Base-by-base conservation (phyloP, 1,139 yeast genomes). In the Schwanniomyces etchellsii region DNA sequence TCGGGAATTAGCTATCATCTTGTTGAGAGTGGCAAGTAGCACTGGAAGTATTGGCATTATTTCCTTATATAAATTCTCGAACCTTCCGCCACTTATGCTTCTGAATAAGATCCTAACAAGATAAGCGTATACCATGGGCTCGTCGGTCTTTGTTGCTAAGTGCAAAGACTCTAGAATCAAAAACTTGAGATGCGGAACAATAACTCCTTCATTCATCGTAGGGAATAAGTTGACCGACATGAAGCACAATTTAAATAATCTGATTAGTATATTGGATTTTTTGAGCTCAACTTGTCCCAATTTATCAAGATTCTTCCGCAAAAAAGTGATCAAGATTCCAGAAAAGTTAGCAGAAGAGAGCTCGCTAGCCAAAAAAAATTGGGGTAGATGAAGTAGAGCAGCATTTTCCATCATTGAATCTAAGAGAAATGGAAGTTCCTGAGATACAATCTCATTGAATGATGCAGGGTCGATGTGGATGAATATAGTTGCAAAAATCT, bases 211-310 rank as follows among this genome's bases (percentile, higher is more conserved):
- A 50, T 91, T 93, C 4, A 82, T 75, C 4, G 81, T 66, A 0
- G 98, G 97, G 52, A 86, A 91, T 34, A 91, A 62, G 45, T 85
- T 91, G 3, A 93, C 96, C 3, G 96, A 89, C 95, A 91, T 86
- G 52, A 91, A 89, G 44, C 95, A 86, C 28, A 91, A 64, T 55
- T 89, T 91, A 72, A 88, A 91, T 27, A 93, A 62, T 33, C 96
- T 67, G 14, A 88, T 83, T 43, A 91, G 62, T 33, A 91, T 81
- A 44, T 84, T 85, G 0, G 95, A 78, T 43, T 82, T 83, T 18
- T 81, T 72, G 22, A 81, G 70, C 47, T 86, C 89, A 18, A 81
- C 81, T 37, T 82, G 79, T 2, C 97, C 98, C 20, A 91, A 64
- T 37, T 81, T 86, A 16, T 76, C 78, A 28, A 93, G 62, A 42